These are phyloP conservation scores for Maudiozyma saulgeensis DNA, from an alignment of 805 yeast species.

Conservation along the genomic window DNA sequence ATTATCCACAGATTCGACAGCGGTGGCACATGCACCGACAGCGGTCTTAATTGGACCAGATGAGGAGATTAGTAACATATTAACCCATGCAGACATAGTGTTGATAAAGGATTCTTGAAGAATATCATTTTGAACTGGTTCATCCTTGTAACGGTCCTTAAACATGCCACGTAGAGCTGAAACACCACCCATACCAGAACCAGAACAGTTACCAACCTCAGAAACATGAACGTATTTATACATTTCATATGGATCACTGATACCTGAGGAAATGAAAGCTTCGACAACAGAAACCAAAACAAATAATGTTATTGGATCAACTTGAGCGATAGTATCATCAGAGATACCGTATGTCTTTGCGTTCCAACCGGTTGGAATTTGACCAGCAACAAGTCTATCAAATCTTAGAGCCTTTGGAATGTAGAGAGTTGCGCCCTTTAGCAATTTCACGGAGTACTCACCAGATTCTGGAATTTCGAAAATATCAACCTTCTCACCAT, in stretches of 20 bases:
- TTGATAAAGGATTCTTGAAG: slow-evolving; percentile 97
- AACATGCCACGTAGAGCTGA: slow-evolving; percentile 95
- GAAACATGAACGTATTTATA: slow-evolving; percentile 97
- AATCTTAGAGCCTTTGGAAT: slow-evolving; percentile 72
- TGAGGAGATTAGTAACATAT: slow-evolving; percentile 91
- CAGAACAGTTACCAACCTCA: slow-evolving; percentile 98
- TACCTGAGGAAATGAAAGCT: slow-evolving; percentile 88
- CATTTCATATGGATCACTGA: slow-evolving; percentile 97
- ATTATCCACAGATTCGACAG: slow-evolving; percentile 91
- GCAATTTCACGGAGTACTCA: slow-evolving; percentile 79
- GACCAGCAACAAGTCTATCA: slow-evolving; percentile 65
- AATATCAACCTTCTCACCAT: slow-evolving; percentile 87
- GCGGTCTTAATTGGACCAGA: slow-evolving; percentile 99
- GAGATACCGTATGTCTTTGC: slow-evolving; percentile 91
- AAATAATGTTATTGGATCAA: slow-evolving; percentile 89
- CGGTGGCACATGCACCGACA: slow-evolving; percentile 99
- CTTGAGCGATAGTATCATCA: slow-evolving; percentile 88
- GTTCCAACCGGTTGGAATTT: slow-evolving; percentile 98
- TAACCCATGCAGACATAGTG: slow-evolving; percentile 99
- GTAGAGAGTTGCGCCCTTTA: slow-evolving; percentile 85
- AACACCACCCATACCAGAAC: slow-evolving; percentile 99
- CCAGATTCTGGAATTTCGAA: slow-evolving; percentile 84
- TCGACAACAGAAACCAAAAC: slow-evolving; percentile 92
- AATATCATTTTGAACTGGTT: slow-evolving; percentile 94
- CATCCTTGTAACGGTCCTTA: slow-evolving; percentile 85